Evolutionary conservation across 257 asterid genomes (phyloP).

Genomic region (Perilla frutescens): DNA sequence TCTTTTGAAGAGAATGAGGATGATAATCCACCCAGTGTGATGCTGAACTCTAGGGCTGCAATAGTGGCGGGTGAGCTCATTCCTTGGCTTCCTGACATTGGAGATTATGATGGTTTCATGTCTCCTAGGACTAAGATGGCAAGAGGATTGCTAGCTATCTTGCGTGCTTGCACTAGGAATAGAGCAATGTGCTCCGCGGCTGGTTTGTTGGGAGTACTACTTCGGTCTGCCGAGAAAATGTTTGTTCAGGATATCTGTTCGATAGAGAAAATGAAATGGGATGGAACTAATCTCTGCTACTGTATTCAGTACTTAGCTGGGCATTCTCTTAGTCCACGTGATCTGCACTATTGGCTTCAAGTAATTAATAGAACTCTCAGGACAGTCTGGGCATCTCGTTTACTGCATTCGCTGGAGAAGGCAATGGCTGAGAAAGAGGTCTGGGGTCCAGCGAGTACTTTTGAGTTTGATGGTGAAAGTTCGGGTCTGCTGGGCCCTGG

Average conservation of each 20-base stretch:
- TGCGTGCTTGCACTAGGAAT: constrained; percentile 97
- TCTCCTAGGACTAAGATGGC: constrained; percentile 97
- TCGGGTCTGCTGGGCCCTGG: constrained; percentile 97
- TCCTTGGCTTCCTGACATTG: constrained; percentile 85
- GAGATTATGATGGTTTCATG: constrained; percentile 88
- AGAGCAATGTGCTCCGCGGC: constrained; percentile 95
- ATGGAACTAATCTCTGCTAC: constrained; percentile 84
- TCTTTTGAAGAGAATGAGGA: constrained; percentile 94
- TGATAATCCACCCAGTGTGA: constrained; percentile 97
- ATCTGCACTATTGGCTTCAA: constrained; percentile 83
- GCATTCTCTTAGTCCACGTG: constrained; percentile 83
- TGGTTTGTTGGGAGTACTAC: constrained; percentile 79
- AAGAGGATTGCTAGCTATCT: constrained; percentile 92
- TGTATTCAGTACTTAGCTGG: constrained; percentile 94
- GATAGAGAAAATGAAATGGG: constrained; percentile 68
- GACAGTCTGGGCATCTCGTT: constrained; percentile 81
- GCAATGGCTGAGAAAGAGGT: constrained; percentile 96
- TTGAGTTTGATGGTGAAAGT: constrained; percentile 99
- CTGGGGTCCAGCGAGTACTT: constrained; percentile 90
- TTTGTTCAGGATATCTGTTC: constrained; percentile 63
- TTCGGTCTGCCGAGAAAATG: constrained; percentile 79
- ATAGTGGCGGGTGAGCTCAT: constrained; percentile 94
- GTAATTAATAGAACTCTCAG: constrained; percentile 67
- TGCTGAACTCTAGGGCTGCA: constrained; percentile 99
- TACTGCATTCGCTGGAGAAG: constrained; percentile 84